Conservation (phyloP, 441 rosid genomes). For the Arabidopsis lyrata region DNA sequence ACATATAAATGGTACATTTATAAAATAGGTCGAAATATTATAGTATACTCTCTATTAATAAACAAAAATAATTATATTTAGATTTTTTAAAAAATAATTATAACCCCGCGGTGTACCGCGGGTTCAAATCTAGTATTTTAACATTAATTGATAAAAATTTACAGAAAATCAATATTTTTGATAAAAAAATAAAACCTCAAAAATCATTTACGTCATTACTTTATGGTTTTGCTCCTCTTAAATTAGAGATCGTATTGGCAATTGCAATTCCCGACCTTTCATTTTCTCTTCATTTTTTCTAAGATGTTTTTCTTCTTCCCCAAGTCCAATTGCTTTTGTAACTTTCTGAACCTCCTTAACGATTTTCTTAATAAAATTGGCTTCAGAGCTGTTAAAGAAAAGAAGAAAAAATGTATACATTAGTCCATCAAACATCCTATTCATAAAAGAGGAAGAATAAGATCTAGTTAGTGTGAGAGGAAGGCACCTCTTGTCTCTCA, state of each 20-base stretch:
- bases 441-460: background rate
- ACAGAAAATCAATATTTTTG: too few species aligned
- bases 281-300: background rate
- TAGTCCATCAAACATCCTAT: too few species aligned
- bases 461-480: background rate
- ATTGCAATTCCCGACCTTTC: background rate
- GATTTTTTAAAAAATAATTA: too few species aligned
- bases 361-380: constrained; percentile 4
- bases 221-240: background rate
- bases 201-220: background rate
- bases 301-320: background rate
- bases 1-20: too few species aligned
- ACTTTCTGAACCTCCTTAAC: background rate
- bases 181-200: too few species aligned
- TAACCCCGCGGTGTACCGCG: too few species aligned
- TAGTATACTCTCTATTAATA: too few species aligned
- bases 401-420: too few species aligned
- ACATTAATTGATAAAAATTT: too few species aligned
- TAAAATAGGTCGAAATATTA: too few species aligned
- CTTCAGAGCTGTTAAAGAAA: constrained; percentile 23
- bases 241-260: background rate
- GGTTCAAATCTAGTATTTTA: too few species aligned
- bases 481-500: background rate
- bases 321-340: background rate
- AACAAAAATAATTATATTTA: too few species aligned